Conservation (phyloP, 2,329 filamentous ascomycete species). For the Exophiala xenobiotica region DNA sequence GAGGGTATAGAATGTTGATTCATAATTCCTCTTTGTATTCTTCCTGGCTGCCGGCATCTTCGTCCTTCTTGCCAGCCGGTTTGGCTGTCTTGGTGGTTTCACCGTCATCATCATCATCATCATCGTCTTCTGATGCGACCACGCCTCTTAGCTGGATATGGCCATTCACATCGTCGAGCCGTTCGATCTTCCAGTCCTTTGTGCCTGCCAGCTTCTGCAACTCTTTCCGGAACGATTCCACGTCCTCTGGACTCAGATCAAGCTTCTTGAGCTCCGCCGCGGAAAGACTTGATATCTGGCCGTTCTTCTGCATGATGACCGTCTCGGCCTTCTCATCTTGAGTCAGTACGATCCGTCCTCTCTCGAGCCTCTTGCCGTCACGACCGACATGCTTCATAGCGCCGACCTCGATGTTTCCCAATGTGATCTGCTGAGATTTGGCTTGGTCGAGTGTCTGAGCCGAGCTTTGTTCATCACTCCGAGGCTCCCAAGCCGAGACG, state of each 20-base stretch:
- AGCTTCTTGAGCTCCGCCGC: constrained; percentile 68
- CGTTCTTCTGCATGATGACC: constrained; percentile 59
- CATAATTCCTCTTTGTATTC: constrained; percentile 42
- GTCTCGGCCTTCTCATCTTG: constrained; percentile 49
- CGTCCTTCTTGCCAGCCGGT: constrained; percentile 27
- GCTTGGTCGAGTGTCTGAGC: constrained; percentile 36
- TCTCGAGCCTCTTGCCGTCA: constrained; percentile 58
- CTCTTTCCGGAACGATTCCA: constrained; percentile 68
- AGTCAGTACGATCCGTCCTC: constrained; percentile 55
- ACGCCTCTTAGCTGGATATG: constrained; percentile 68
- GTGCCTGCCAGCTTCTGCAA: constrained; percentile 68
- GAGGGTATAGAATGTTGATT: not conserved
- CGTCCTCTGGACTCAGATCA: constrained; percentile 63
- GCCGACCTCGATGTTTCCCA: constrained; percentile 61
- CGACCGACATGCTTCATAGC: constrained; percentile 56
- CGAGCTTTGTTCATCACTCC: constrained; percentile 32
- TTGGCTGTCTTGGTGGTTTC: constrained; percentile 23
- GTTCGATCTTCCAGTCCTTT: constrained; percentile 75
- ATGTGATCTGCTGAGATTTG: constrained; percentile 41
- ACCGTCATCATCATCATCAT: constrained; percentile 53
- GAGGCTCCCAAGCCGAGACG: constrained; percentile 44
- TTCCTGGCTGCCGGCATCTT: constrained; percentile 35
- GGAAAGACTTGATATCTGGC: constrained; percentile 60
- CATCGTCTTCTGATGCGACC: constrained; percentile 60
- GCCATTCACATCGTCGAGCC: constrained; percentile 65